phyloP scores from a whole-genome alignment of 164 flowering plant species.

The Warburgia ugandensis region DNA sequence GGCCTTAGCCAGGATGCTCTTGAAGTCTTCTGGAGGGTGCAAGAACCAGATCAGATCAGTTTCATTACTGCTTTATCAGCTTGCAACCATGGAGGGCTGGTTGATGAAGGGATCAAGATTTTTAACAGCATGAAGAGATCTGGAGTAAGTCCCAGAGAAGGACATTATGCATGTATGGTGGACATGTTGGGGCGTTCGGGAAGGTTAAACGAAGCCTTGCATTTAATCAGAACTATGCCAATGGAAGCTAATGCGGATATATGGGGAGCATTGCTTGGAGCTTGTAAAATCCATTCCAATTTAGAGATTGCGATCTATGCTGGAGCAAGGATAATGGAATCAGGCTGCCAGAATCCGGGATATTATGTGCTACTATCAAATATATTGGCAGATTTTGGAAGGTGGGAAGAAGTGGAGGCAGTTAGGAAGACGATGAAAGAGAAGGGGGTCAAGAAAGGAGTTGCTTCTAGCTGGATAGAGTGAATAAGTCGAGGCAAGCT shows the following conservation, averaged over 20 bases:
- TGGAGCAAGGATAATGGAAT: constrained; percentile 14
- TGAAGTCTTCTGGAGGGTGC: constrained; percentile 14
- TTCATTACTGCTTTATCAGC: constrained; percentile 25
- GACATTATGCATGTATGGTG: constrained; percentile 26
- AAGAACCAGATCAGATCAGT: constrained; percentile 24
- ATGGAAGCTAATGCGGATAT: constrained; percentile 14
- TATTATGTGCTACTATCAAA: constrained; percentile 24
- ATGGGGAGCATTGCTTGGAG: constrained; percentile 26
- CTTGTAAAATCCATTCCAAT: constrained; percentile 20
- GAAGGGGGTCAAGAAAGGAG: constrained; percentile 18
- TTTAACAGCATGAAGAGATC: constrained; percentile 23
- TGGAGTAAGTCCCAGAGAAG: constrained; percentile 15
- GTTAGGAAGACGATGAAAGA: constrained; percentile 24
- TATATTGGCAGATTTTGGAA: constrained; percentile 20
- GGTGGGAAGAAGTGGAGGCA: constrained; percentile 25
- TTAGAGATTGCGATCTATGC: constrained; percentile 17
- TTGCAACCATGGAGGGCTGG: constrained; percentile 28
- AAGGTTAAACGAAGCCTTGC: constrained; percentile 19
- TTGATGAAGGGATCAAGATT: constrained; percentile 22
- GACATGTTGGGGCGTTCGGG: constrained; percentile 25
- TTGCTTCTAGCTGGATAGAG: constrained; percentile 27
- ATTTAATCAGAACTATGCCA: constrained; percentile 16
- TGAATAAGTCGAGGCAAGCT: constrained; percentile 11
- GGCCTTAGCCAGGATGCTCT: constrained; percentile 24
- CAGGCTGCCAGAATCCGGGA: constrained; percentile 20